Evolutionary conservation across 1,284 basidiomycete genomes (phyloP), one percentile per base, ranked within the genome.

Genomic region (Marasmius oreades): DNA sequence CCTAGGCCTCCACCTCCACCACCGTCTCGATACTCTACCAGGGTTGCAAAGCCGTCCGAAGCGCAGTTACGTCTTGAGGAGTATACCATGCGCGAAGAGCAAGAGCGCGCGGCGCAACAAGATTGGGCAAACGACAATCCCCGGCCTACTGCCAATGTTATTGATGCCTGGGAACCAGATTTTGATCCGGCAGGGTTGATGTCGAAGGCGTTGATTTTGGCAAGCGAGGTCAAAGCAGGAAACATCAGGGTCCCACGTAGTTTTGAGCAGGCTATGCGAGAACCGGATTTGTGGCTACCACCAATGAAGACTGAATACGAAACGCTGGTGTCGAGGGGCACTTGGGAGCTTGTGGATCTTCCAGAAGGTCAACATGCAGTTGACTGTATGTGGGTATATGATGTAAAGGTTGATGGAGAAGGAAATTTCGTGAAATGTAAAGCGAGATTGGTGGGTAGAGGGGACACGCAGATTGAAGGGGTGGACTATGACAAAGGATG

Each of bases 251-350:
- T 62, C 2, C 59, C 59, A 0, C 2, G 44, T 0, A 56, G 45
- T 2, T 59, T 55, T n/a, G n/a, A 28, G 3, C 36, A 60, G 28
- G 61, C 61, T 0, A 31, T 31, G 28, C 28, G 28, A 4, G 55
- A 52, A 18, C 26, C 37, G 1, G 39, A 57, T 0, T 12, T 44
- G 0, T 62, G 59, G 61, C 4, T 22, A 2, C 48, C 55, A 4
- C 51, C 59, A 0, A 62, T 62, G 61, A 20, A 48, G n/a, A 31
- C 10, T 2, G 61, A 62, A 26, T 42, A 46, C 11, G 23, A 59
- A 0, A 55, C 34, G 20, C 46, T 55, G 1, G 31, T 7, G 2
- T 14, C 14, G 10, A 48, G 46, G 16, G 53, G 43, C 22, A 31
- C 26, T 22, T 55, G 53, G 53, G 44, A 55, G 1, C 45, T 57